Conservation (phyloP, 1,284 basidiomycete species). For the Sanghuangporus weigelae region DNA sequence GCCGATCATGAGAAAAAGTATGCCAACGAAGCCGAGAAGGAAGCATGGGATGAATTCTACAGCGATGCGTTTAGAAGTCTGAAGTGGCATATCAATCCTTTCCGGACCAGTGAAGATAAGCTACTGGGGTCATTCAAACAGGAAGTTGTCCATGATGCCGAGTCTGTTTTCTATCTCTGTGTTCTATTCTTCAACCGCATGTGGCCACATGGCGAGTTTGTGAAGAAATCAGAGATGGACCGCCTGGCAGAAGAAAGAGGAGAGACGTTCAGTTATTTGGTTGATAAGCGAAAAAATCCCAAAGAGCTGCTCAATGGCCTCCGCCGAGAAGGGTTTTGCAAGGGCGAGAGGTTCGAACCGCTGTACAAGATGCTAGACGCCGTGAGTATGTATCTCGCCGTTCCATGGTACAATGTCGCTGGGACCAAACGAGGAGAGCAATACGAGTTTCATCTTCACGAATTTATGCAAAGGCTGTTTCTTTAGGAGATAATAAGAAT, state of each 20-base stretch:
- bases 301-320: no score
- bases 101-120: not conserved
- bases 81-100: not conserved
- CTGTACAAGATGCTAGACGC: not conserved
- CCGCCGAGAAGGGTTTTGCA: no score
- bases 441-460: not conserved
- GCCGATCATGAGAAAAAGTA: not conserved
- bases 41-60: not conserved
- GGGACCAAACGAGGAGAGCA: not conserved
- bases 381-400: not conserved
- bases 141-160: not conserved
- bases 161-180: not conserved
- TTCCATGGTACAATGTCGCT: not conserved
- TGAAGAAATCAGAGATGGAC: no score
- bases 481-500: not conserved
- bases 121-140: not conserved
- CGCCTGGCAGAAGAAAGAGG: no score
- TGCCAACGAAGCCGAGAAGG: not conserved
- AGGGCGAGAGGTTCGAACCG: no score
- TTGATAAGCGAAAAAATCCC: no score
- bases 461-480: not conserved
- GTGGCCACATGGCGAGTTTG: not conserved
- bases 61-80: not conserved
- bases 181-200: not conserved
- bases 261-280: no score